Conservation (phyloP, 305 asterid genomes). For the Rubia balearica region DNA sequence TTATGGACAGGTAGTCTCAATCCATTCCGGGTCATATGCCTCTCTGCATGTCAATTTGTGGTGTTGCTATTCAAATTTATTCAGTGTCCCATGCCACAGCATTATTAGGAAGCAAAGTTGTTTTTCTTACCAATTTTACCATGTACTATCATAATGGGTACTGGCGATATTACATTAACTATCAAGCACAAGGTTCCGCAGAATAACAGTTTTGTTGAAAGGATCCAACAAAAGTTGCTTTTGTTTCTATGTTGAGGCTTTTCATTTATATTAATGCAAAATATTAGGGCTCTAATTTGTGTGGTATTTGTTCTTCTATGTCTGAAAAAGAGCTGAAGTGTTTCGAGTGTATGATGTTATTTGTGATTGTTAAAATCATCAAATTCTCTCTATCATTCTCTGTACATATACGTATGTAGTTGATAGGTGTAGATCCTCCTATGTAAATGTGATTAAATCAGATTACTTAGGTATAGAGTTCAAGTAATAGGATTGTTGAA, state of each 20-base stretch:
- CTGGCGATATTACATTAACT: not conserved
- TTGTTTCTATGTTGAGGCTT: not conserved
- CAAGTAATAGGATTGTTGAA: not conserved
- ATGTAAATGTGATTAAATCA: not conserved
- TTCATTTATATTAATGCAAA: not conserved
- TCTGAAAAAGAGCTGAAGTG: not conserved
- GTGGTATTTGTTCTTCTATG: not conserved
- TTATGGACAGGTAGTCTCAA: conserved; percentile 62
- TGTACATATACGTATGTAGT: not conserved
- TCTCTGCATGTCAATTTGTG: not conserved
- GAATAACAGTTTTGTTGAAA: conserved; percentile 3
- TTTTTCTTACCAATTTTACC: not conserved
- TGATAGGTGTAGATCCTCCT: not conserved
- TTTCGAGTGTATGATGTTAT: not conserved
- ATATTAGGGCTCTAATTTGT: not conserved
- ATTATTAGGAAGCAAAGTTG: not conserved
- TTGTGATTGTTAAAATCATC: not conserved
- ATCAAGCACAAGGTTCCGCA: not conserved
- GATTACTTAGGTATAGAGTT: not conserved
- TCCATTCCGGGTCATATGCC: not conserved
- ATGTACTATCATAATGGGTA: not conserved
- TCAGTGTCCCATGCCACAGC: not conserved
- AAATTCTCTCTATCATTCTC: not conserved
- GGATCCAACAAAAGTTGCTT: not conserved
- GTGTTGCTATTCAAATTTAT: not conserved